A percentile compares a stretch with the other conserved stretches of the same genome.
Evolutionary conservation across 2,329 filamentous ascomycete genomes (phyloP).

Genomic region (Aspergillus pseudoglaucus): DNA sequence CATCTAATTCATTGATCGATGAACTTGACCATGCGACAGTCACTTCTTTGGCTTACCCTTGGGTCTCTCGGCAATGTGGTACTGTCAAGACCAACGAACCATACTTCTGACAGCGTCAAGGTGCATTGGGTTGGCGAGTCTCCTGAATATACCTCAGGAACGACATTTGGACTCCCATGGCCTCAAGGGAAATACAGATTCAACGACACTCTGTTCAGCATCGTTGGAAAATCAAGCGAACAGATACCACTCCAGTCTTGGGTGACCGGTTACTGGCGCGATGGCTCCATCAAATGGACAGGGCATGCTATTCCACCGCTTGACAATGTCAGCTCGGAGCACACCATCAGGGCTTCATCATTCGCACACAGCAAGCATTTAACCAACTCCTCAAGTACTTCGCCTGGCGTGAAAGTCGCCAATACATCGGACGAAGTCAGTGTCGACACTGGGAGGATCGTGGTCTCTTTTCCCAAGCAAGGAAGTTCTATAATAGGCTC

Average conservation of each 20-base stretch:
- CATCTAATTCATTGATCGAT: too few relatives aligned
- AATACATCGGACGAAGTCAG: slow-evolving; percentile 16
- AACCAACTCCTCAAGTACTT: neutral
- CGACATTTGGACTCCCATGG: slow-evolving; percentile 42
- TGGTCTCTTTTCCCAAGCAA: slow-evolving; percentile 38
- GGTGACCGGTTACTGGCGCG: slow-evolving; percentile 54
- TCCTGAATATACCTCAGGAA: slow-evolving; percentile 30
- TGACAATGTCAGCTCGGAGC: slow-evolving; percentile 36
- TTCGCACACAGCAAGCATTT: neutral
- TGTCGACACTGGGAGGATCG: slow-evolving; percentile 43
- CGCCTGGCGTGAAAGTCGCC: neutral
- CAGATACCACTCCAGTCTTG: slow-evolving; percentile 45
- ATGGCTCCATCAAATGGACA: slow-evolving; percentile 58
- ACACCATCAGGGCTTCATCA: slow-evolving; percentile 33
- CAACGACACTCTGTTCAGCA: slow-evolving; percentile 33
- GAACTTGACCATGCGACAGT: neutral
- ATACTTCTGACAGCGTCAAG: neutral
- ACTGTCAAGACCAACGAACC: neutral
- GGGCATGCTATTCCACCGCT: slow-evolving; percentile 49
- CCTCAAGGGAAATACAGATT: slow-evolving; percentile 34
- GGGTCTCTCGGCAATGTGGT: neutral
- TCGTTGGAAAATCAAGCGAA: slow-evolving; percentile 13
- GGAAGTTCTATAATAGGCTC: slow-evolving; percentile 36
- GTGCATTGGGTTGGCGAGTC: slow-evolving; percentile 35
- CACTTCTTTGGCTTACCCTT: neutral